Percentiles rank a stretch among this genome's conserved stretches.
Evolutionary conservation across 176 grass and related monocot genomes (phyloP).

Genomic region (Phoenix roebelenii): DNA sequence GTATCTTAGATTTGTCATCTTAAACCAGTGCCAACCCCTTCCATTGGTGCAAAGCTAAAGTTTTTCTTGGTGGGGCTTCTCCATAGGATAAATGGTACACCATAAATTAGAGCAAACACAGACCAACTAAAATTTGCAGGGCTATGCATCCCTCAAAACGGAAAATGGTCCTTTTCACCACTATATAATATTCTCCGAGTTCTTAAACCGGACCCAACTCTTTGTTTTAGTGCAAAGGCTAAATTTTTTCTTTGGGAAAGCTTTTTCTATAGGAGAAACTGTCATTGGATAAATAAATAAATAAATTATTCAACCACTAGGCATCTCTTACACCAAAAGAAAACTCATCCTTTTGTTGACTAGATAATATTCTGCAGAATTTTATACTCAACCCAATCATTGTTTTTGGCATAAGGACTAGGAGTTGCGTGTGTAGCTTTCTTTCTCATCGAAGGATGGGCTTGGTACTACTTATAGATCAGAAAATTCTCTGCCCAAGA

Average conservation of each 20-base stretch:
- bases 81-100: too few species aligned
- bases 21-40: too few species aligned
- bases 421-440: neutral
- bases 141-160: too few species aligned
- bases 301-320: neutral
- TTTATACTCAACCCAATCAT: neutral
- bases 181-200: too few species aligned
- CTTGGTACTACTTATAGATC: neutral
- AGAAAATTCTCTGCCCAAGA: neutral
- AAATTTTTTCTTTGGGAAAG: neutral
- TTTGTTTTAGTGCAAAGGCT: neutral
- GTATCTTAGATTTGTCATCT: neutral
- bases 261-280: neutral
- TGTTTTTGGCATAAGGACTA: neutral
- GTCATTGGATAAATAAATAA: neutral
- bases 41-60: too few species aligned
- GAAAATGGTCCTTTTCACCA: too few species aligned
- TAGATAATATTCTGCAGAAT: neutral
- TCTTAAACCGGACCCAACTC: conserved; percentile 1
- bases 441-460: neutral
- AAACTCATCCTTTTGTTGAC: too few species aligned
- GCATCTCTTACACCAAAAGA: neutral
- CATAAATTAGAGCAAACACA: too few species aligned
- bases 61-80: too few species aligned
- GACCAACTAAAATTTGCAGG: too few species aligned